Conservation (phyloP, 441 rosid species). For the Breynia disticha region DNA sequence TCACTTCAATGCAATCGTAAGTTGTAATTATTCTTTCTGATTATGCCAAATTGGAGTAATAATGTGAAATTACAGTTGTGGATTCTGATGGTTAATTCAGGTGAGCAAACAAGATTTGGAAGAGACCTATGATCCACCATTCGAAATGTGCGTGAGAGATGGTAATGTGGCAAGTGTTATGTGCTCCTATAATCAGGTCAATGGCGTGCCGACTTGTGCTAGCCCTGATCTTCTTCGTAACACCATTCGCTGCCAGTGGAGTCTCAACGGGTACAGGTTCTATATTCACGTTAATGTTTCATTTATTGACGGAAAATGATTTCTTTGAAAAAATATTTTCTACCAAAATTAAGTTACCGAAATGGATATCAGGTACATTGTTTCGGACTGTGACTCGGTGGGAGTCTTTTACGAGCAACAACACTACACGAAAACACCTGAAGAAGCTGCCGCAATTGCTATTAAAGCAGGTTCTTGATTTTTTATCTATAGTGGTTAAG, state of each 20-base stretch:
- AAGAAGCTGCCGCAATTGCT: background rate
- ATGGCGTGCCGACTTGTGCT: constrained; percentile 26
- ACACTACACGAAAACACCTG: background rate
- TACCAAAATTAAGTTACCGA: background rate
- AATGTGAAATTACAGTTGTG: too few relatives aligned
- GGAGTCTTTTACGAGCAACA: background rate
- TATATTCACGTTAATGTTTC: background rate
- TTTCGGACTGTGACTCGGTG: constrained; percentile 1
- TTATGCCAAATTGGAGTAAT: background rate
- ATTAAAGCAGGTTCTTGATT: background rate
- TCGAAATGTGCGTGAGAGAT: constrained; percentile 73
- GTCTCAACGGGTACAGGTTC: background rate
- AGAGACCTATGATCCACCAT: constrained; percentile 80
- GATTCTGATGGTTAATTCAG: constrained; percentile 17
- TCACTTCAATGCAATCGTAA: constrained; percentile 57
- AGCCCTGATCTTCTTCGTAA: background rate
- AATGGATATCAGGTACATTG: background rate
- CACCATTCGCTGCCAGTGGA: background rate
- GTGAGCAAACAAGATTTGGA: constrained; percentile 80
- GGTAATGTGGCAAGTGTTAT: constrained; percentile 88
- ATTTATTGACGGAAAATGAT: background rate
- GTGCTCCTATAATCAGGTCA: constrained; percentile 96
- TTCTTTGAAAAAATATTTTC: background rate
- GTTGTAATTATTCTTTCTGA: background rate
- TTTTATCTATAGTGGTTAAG: background rate